A percentile compares a stretch with the other conserved stretches of the same genome.
These are phyloP conservation scores for Thermothelomyces thermophilus DNA, from an alignment of 2,329 filamentous ascomycete species.

Conservation along the genomic window DNA sequence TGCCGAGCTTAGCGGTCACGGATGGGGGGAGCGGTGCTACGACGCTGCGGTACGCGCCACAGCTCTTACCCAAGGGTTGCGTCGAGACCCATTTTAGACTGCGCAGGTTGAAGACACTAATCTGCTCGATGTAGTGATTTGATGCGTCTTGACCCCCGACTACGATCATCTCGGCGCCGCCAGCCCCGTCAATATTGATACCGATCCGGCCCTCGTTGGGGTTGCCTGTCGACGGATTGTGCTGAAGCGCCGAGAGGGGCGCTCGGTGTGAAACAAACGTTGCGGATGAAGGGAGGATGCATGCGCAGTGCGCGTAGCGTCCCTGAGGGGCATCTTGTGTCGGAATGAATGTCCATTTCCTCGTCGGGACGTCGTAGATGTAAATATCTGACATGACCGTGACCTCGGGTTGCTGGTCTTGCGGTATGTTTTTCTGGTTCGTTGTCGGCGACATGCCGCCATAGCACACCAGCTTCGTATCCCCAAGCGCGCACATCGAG, in stretches of 20 bases:
- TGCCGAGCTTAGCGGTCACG: conserved; percentile 60
- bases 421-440: conserved; percentile 40
- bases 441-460: conserved; percentile 89
- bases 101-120: conserved; percentile 93
- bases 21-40: conserved; percentile 72
- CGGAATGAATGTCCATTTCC: conserved; percentile 77
- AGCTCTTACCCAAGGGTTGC: conserved; percentile 79
- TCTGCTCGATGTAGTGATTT: conserved; percentile 99
- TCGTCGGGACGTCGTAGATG: conserved; percentile 80
- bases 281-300: conserved; percentile 81
- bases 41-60: conserved; percentile 92
- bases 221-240: conserved; percentile 76
- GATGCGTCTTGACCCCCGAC: conserved; percentile 93
- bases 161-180: conserved; percentile 94
- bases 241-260: conserved; percentile 77
- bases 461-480: conserved; percentile 95
- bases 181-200: conserved; percentile 80
- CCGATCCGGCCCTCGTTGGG: conserved; percentile 85
- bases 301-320: conserved; percentile 92
- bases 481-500: conserved; percentile 86
- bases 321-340: conserved; percentile 82
- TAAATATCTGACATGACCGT: conserved; percentile 98
- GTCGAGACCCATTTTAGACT: conserved; percentile 95
- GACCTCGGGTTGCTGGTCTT: conserved; percentile 73
- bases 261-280: conserved; percentile 79